Evolutionary conservation across 805 yeast species (phyloP), one percentile per base, ranked within the genome.

Genomic region (Tetrapisispora namnaoensis): DNA sequence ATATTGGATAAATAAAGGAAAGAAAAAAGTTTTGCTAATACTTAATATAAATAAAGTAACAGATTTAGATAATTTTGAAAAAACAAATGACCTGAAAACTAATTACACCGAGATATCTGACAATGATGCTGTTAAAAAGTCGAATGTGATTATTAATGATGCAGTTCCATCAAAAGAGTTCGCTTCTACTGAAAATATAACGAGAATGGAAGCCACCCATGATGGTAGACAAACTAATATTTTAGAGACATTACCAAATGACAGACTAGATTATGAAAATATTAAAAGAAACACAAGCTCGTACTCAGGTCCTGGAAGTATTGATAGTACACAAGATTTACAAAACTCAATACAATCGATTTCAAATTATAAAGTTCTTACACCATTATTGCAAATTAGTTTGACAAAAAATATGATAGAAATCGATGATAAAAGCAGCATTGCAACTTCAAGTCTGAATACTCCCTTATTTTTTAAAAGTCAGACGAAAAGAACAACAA

Each of bases 391-490:
- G 7, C 37, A 38, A 21, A 38, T 45, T 9, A 30, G 43, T 32
- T 11, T 18, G 10, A 11, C n/a, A n/a, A 38, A 37, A 20, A 10
- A 21, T 4, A 10, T 24, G 5, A 2, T 17, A 9, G 41, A 36
- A 2, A 6, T n/a, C 17, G 46, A 24, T 4, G 46, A 27, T n/a
- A 44, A 30, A 18, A 36, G 28, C 18, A 37, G 37, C 8, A 7
- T 34, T 13, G 45, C 38, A 3, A 34, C 45, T 22, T 3, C 35
- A 20, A 17, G 35, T n/a, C 11, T 42, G 2, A 32, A 34, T 16
- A 44, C 46, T 10, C 46, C 46, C 6, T 37, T 34, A 13, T 44
- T 44, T 28, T 44, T 44, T 37, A 44, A 37, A 28, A 13, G 34
- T 4, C 24, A 18, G 24, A 9, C n/a, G 13, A 28, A 20, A 17